These are phyloP conservation scores for Margaritispora aquatica DNA, from an alignment of 495 filamentous ascomycete genomes.

Conservation along the genomic window DNA sequence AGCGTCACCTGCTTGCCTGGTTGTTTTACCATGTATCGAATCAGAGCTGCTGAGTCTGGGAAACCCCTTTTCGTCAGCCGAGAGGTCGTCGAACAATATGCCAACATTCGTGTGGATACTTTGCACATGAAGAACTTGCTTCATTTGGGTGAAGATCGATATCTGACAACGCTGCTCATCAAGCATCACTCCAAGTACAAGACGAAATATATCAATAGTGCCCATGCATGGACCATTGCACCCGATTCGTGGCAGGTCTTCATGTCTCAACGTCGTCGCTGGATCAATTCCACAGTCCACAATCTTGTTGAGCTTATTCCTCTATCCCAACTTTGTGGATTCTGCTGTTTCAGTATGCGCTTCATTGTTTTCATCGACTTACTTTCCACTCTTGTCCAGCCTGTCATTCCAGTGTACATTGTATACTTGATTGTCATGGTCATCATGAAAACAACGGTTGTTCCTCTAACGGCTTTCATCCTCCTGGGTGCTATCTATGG, in stretches of 20 bases:
- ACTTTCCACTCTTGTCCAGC: slow-evolving; percentile 84
- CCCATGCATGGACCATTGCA: slow-evolving; percentile 93
- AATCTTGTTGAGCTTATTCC: slow-evolving; percentile 96
- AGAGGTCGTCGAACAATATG: slow-evolving; percentile 80
- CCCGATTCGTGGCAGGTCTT: slow-evolving; percentile 92
- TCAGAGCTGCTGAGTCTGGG: slow-evolving; percentile 86
- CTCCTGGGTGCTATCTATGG: slow-evolving; percentile 93
- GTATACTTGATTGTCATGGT: slow-evolving; percentile 80
- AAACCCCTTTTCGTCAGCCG: slow-evolving; percentile 94
- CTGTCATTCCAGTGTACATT: slow-evolving; percentile 88
- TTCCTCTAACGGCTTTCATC: slow-evolving; percentile 82
- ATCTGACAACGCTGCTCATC: slow-evolving; percentile 88
- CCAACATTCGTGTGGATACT: slow-evolving; percentile 91
- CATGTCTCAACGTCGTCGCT: slow-evolving; percentile 94
- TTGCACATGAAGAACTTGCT: slow-evolving; percentile 98
- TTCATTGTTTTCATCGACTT: slow-evolving; percentile 96
- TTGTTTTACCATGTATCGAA: slow-evolving; percentile 98
- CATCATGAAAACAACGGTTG: slow-evolving; percentile 44
- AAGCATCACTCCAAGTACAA: slow-evolving; percentile 92
- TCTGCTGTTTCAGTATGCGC: slow-evolving; percentile 99
- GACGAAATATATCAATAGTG: slow-evolving; percentile 91
- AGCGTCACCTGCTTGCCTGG: slow-evolving; percentile 96
- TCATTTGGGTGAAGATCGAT: slow-evolving; percentile 92
- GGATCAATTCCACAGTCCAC: slow-evolving; percentile 99
- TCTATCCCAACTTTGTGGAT: slow-evolving; percentile 89